A percentile compares a stretch with the other conserved stretches of the same genome.
These are phyloP conservation scores for Starmerella stigmatis DNA, from an alignment of 805 yeast species.

Conservation along the genomic window DNA sequence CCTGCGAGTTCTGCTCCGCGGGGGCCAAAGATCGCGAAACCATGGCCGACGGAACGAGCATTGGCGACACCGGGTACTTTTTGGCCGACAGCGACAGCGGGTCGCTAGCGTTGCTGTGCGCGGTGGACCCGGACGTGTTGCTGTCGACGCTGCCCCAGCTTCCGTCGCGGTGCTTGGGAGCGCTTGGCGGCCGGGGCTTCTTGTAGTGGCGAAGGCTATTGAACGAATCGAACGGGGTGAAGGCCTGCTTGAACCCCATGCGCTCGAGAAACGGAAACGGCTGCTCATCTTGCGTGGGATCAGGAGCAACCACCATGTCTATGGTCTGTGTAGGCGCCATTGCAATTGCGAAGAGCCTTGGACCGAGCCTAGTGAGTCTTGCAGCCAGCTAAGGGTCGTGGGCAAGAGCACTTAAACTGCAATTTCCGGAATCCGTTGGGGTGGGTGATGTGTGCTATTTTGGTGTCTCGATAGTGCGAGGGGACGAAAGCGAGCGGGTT, in stretches of 20 bases:
- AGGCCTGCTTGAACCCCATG: conserved; percentile 5
- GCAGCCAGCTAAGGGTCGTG: not conserved
- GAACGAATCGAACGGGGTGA: not conserved
- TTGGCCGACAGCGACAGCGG: not conserved
- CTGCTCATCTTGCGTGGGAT: conserved; percentile 4
- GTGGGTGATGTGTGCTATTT: not conserved
- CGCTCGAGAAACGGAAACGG: conserved; percentile 7
- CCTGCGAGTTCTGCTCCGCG: not conserved
- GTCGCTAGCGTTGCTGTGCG: not conserved
- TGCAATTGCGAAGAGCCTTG: not conserved
- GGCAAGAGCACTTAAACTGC: not conserved
- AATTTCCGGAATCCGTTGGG: too few species aligned
- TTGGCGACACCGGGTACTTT: too few species aligned
- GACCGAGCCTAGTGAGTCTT: not conserved
- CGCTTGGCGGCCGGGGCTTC: too few species aligned
- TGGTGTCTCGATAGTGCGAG: conserved; percentile 3
- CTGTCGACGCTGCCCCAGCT: not conserved
- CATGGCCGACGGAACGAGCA: not conserved
- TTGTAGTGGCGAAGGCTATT: too few species aligned
- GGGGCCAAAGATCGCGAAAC: not conserved
- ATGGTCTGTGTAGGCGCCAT: conserved; percentile 2
- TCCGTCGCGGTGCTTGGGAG: not conserved
- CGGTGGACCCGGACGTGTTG: not conserved
- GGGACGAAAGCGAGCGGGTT: conserved; percentile 2
- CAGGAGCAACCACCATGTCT: conserved; percentile 2